Evolutionary conservation across 768 basidiomycete genomes (phyloP).

Genomic region (Suillus clintonianus): DNA sequence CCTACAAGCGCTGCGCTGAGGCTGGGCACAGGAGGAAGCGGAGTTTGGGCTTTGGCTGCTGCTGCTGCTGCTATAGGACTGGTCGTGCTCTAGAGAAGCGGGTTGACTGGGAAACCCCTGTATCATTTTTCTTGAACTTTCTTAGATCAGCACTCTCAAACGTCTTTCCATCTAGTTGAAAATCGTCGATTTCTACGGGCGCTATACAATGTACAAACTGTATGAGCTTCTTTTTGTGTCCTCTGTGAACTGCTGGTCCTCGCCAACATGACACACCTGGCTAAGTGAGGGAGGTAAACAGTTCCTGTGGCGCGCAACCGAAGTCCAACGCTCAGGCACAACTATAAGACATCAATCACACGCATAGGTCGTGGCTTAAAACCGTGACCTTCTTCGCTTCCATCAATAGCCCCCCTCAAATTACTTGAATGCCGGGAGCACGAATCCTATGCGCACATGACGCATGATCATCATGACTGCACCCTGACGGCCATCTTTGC

Average conservation of each 20-base stretch:
- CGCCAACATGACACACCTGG: too few species aligned
- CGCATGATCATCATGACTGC: background rate
- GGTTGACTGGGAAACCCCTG: too few species aligned
- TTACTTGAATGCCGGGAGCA: background rate
- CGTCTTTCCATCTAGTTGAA: background rate
- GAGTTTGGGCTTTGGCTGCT: background rate
- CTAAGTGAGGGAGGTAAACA: too few species aligned
- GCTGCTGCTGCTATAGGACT: background rate
- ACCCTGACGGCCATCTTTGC: background rate
- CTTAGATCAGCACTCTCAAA: background rate
- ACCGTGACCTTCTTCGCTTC: background rate
- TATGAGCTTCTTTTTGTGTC: background rate
- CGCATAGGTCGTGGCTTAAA: too few species aligned
- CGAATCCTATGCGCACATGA: background rate
- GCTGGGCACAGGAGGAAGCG: background rate
- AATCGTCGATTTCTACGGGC: background rate
- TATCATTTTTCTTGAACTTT: background rate
- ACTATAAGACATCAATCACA: too few species aligned
- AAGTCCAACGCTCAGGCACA: too few species aligned
- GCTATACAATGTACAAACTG: background rate
- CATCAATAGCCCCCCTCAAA: too few species aligned
- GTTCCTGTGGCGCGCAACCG: too few species aligned
- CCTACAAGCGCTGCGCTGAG: background rate
- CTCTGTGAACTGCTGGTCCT: background rate
- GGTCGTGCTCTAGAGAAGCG: background rate